Evolutionary conservation across 129 eudicot species (phyloP).

Genomic region (Helianthus annuus): DNA sequence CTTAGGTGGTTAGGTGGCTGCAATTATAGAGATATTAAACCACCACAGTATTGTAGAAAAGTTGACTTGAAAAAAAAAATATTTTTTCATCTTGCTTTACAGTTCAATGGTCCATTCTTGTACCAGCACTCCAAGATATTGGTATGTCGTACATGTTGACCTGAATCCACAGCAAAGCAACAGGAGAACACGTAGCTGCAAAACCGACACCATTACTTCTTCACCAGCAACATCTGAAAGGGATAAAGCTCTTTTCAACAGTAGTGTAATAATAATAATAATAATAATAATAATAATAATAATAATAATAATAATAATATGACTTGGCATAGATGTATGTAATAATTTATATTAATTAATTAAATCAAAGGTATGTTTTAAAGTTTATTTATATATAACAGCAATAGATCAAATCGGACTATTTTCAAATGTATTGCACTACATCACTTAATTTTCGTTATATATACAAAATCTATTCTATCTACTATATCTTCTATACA

Average conservation of each 20-base stretch:
- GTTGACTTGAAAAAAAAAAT: constrained; percentile 70
- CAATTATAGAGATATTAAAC: constrained; percentile 95
- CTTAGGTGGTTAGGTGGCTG: constrained; percentile 73
- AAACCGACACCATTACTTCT: constrained; percentile 84
- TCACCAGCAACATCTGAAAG: constrained; percentile 68
- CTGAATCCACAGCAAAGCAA: constrained; percentile 97
- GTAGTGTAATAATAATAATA: constrained; percentile 97
- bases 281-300: too few species aligned
- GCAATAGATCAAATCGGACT: too few species aligned
- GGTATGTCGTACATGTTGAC: constrained; percentile 65
- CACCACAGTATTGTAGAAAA: constrained; percentile 94
- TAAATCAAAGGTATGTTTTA: too few species aligned
- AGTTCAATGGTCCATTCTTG: constrained; percentile 99
- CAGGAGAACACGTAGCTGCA: constrained; percentile 98
- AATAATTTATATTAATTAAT: too few species aligned
- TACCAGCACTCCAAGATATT: constrained; percentile 91
- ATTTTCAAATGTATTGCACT: too few species aligned
- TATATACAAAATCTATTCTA: too few species aligned
- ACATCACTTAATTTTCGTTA: too few species aligned
- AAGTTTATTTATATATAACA: too few species aligned
- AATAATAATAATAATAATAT: too few species aligned
- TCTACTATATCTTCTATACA: too few species aligned
- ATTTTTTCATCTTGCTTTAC: constrained; percentile 95
- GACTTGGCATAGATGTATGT: too few species aligned
- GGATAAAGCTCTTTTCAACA: constrained; percentile 70